Percentiles rank a stretch among this genome's conserved stretches.
These are phyloP conservation scores for Chrysosphaeria jannelii DNA, from an alignment of 2,329 filamentous ascomycete species.

Conservation along the genomic window DNA sequence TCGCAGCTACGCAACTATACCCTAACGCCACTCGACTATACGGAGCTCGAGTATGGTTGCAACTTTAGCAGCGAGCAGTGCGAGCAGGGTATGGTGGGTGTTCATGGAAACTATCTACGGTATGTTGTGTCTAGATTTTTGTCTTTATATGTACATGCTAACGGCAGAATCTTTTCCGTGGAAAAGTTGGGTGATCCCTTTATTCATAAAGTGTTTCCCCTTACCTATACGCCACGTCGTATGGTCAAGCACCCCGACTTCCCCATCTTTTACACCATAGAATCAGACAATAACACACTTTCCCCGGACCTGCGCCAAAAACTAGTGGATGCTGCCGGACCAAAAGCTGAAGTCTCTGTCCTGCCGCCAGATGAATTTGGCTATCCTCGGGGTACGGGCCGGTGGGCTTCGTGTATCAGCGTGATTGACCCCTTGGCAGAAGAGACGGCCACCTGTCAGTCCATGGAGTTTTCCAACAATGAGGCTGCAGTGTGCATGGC, in stretches of 20 bases:
- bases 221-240: constrained; percentile 72
- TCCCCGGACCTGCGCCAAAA: constrained; percentile 48
- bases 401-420: constrained; percentile 91
- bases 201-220: constrained; percentile 56
- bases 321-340: constrained; percentile 39
- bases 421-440: constrained; percentile 57
- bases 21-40: constrained; percentile 73
- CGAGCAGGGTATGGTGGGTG: constrained; percentile 76
- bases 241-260: constrained; percentile 70
- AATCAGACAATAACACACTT: constrained; percentile 77
- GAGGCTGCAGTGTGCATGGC: constrained; percentile 73
- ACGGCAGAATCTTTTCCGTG: constrained; percentile 53
- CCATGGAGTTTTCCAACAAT: constrained; percentile 60
- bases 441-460: constrained; percentile 39
- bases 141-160: too few relatives aligned
- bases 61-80: constrained; percentile 92
- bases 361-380: constrained; percentile 65
- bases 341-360: constrained; percentile 40
- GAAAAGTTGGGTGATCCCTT: constrained; percentile 65
- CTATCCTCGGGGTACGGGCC: constrained; percentile 50
- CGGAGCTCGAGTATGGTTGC: constrained; percentile 74
- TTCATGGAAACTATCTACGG: constrained; percentile 68
- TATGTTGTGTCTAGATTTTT: constrained; percentile 21
- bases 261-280: constrained; percentile 76
- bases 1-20: constrained; percentile 66